Percentiles rank a stretch among this genome's conserved stretches.
Evolutionary conservation across 306 rosid genomes (phyloP).

Genomic region (Medicago ruthenica): DNA sequence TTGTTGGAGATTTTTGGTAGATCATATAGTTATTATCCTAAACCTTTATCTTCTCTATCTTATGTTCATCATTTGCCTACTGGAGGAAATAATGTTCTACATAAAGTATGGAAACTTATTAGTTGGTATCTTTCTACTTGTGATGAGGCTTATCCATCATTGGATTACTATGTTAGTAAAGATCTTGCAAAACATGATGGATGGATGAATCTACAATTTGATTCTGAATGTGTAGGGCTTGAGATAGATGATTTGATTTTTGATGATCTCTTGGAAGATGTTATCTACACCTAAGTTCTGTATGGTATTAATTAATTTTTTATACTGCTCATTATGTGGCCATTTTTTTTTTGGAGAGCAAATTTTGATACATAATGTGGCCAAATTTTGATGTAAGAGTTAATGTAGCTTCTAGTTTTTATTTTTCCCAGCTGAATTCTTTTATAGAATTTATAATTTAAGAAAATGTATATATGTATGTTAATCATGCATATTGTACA

Average conservation of each 20-base stretch:
- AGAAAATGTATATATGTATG: background rate
- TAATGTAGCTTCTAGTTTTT: conserved; percentile 28
- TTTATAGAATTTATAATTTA: background rate
- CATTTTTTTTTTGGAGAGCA: no score
- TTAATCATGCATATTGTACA: conserved; percentile 32
- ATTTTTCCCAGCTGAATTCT: background rate
- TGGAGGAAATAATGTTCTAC: conserved; percentile 59
- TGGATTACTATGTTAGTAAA: conserved; percentile 60
- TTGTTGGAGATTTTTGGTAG: conserved; percentile 67
- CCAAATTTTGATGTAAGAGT: conserved; percentile 35
- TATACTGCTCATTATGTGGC: background rate
- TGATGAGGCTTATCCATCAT: conserved; percentile 48
- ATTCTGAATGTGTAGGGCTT: conserved; percentile 76
- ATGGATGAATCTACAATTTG: conserved; percentile 89
- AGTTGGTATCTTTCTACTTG: conserved; percentile 57
- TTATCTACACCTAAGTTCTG: conserved; percentile 27
- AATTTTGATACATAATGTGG: conserved; percentile 13
- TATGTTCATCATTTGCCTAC: conserved; percentile 56
- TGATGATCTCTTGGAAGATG: conserved; percentile 71
- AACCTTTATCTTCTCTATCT: conserved; percentile 53
- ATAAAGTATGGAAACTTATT: conserved; percentile 67
- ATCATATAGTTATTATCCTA: conserved; percentile 68
- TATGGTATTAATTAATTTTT: background rate
- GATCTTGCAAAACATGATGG: conserved; percentile 72
- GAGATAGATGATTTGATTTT: conserved; percentile 79